A percentile compares a stretch with the other conserved stretches of the same genome.
Conservation (phyloP, 306 rosid genomes). For the Sicyos edulis region DNA sequence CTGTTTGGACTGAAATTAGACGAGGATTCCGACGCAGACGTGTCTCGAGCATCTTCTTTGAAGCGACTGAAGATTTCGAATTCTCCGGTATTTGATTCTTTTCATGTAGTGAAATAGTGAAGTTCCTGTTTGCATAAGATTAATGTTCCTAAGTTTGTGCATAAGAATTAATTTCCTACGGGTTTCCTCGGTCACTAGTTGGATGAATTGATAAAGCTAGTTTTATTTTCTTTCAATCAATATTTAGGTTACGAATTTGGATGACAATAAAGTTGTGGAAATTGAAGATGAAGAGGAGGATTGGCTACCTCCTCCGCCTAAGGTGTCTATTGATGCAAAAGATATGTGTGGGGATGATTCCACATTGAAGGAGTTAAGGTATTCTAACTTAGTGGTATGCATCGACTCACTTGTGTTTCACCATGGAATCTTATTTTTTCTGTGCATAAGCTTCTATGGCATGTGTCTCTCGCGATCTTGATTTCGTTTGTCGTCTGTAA, state of each 20-base stretch:
- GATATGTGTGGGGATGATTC: conserved; percentile 44
- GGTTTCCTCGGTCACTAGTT: no score
- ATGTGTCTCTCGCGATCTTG: neutral
- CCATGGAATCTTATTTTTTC: neutral
- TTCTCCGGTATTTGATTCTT: conserved; percentile 22
- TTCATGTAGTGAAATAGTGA: neutral
- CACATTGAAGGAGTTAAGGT: conserved; percentile 68
- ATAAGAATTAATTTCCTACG: no score
- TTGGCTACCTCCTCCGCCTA: conserved; percentile 92
- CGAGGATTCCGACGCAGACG: conserved; percentile 40
- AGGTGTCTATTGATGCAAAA: conserved; percentile 28
- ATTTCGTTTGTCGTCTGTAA: conserved; percentile 4
- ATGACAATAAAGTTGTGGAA: conserved; percentile 29
- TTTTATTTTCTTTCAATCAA: conserved; percentile 17
- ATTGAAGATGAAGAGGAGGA: conserved; percentile 61
- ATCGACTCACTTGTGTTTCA: neutral
- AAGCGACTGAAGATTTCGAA: conserved; percentile 39
- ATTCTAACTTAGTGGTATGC: conserved; percentile 20
- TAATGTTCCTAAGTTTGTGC: no score
- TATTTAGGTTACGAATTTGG: conserved; percentile 37
- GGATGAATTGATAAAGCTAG: neutral
- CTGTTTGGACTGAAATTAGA: conserved; percentile 31
- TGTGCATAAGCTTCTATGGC: neutral
- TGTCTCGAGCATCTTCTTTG: conserved; percentile 18
- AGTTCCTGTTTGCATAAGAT: neutral